These are phyloP conservation scores for Annulohypoxylon nitens DNA, from an alignment of 495 filamentous ascomycete species.

Conservation along the genomic window DNA sequence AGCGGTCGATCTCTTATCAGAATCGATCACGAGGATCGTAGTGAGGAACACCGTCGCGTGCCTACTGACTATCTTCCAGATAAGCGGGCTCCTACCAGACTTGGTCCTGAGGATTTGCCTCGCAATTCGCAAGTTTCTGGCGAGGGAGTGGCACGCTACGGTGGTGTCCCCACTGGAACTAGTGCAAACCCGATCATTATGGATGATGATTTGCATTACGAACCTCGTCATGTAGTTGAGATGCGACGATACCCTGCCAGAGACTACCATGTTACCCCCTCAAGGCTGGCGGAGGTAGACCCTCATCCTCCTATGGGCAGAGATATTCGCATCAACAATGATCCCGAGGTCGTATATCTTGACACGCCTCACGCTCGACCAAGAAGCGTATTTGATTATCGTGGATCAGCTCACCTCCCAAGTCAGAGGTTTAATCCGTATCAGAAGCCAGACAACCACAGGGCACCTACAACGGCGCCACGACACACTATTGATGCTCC, in stretches of 20 bases:
- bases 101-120: slow-evolving; percentile 13
- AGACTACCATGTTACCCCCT: slow-evolving; percentile 16
- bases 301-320: slow-evolving; percentile 28
- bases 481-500: slow-evolving; percentile 10
- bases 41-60: slow-evolving; percentile 35
- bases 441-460: slow-evolving; percentile 22
- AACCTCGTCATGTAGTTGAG: slow-evolving; percentile 47
- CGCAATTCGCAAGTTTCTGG: slow-evolving; percentile 27
- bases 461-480: neutral
- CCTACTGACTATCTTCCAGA: slow-evolving; percentile 38
- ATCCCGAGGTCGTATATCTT: slow-evolving; percentile 32
- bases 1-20: slow-evolving; percentile 33
- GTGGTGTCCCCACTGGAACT: slow-evolving; percentile 38
- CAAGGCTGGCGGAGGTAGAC: slow-evolving; percentile 15
- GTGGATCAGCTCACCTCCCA: slow-evolving; percentile 6
- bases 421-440: slow-evolving; percentile 17
- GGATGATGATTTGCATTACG: slow-evolving; percentile 26
- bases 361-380: slow-evolving; percentile 27
- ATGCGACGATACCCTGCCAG: slow-evolving; percentile 36
- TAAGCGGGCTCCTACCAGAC: slow-evolving; percentile 20
- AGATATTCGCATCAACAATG: slow-evolving; percentile 32
- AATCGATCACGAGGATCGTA: slow-evolving; percentile 31
- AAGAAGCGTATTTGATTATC: slow-evolving; percentile 31
- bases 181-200: slow-evolving; percentile 46
- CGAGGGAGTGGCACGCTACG: slow-evolving; percentile 30